These are phyloP conservation scores for Chaetoceros tenuissimus DNA, from an alignment of 108 stramenopile genomes.

Conservation along the genomic window DNA sequence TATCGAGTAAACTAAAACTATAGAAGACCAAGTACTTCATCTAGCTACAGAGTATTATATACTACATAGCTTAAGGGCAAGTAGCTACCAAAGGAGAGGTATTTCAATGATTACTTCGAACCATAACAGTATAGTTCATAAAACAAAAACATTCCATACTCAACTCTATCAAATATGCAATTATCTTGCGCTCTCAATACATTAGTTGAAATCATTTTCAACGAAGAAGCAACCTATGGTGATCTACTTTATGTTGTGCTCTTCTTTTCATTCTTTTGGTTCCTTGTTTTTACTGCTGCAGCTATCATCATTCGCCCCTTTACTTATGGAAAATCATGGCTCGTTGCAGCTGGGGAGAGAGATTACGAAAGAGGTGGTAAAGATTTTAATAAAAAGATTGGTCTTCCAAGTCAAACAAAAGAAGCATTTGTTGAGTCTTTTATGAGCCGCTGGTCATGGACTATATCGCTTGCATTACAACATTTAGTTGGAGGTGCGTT, in stretches of 20 bases:
- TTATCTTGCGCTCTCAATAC: too few species aligned
- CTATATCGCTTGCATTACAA: conserved; percentile 19
- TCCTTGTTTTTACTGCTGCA: conserved; percentile 6
- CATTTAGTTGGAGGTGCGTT: conserved; percentile 15
- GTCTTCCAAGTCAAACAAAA: conserved; percentile 15
- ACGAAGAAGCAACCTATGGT: conserved; percentile 7
- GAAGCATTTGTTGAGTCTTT: conserved; percentile 15
- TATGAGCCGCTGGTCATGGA: too few species aligned
- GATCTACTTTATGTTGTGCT: conserved; percentile 17
- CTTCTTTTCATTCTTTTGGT: conserved; percentile 18
- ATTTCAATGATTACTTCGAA: too few species aligned
- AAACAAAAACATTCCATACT: too few species aligned
- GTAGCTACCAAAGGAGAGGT: too few species aligned
- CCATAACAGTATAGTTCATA: too few species aligned
- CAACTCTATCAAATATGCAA: too few species aligned
- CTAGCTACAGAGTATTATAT: too few species aligned
- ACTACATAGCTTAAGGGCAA: too few species aligned
- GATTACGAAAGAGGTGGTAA: conserved; percentile 21
- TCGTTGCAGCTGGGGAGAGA: conserved; percentile 16
- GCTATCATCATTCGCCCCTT: conserved; percentile 7
- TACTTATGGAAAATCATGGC: conserved; percentile 18
- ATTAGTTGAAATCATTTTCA: too few species aligned
- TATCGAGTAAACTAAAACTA: too few species aligned
- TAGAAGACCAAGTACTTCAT: too few species aligned
- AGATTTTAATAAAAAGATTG: conserved; percentile 10